Evolutionary conservation across 768 basidiomycete species (phyloP), one percentile per base, ranked within the genome.

Genomic region (Russula ochroleuca): DNA sequence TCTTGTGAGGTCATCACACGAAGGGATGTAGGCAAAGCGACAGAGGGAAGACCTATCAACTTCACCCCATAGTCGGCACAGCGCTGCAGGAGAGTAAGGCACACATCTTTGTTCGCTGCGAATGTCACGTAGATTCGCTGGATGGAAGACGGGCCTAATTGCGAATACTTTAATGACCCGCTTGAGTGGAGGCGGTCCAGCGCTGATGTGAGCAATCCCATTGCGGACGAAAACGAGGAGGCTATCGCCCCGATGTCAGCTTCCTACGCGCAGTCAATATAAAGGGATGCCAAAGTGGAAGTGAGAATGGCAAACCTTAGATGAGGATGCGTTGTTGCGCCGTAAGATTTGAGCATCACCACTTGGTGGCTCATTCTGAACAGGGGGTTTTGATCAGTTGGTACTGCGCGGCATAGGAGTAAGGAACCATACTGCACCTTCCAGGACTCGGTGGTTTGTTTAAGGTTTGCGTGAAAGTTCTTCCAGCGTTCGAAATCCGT

Each of bases 401-500:
- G 7, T 9, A 45, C 4, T 45, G 43, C 7, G 5, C 6, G n/a
- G n/a, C 38, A 38, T 11, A 43, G 23, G 23, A 19, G 13, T 8
- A 5, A 21, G 14, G 4, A n/a, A n/a, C 7, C 6, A 45, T 11
- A n/a, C 43, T 17, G 2, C 19, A 57, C 56, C 56, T 43, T 47
- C 56, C 56, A 57, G 1, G n/a, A 45, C 19, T 45, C n/a, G 21
- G 37, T 59, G 11, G 41, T 57, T 13, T 31, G 41, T 28, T 28
- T 19, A 6, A 57, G 56, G 5, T 37, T n/a, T 5, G 23, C 10
- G 1, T 47, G 25, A 37, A 47, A 37, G 7, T 19, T 21, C 13
- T 10, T 57, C 57, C 57, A 57, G 9, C 57, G 43, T 11, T 57
- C 43, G 2, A 47, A n/a, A 48, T 57, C 57, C n/a, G 7, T 37